Evolutionary conservation across 495 filamentous ascomycete genomes (phyloP).

Genomic region (Tuber umbilicatum): DNA sequence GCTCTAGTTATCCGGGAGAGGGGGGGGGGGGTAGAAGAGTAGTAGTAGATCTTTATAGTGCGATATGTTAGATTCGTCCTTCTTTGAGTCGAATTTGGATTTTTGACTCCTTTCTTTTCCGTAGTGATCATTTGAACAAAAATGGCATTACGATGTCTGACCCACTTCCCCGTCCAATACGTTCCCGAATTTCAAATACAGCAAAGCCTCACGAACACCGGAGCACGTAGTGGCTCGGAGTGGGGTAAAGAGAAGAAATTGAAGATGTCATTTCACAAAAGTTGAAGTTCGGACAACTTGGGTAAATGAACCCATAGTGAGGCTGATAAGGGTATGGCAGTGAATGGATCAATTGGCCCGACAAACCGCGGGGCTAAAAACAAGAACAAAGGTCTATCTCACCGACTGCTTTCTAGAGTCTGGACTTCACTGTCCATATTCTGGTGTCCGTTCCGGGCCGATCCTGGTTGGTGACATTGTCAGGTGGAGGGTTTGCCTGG

Average conservation of each 20-base stretch:
- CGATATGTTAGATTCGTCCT: neutral
- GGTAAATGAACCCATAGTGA: neutral
- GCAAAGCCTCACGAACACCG: neutral
- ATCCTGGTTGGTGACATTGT: slow-evolving; percentile 69
- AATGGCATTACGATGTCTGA: neutral
- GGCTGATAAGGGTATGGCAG: neutral
- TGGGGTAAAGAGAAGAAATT: neutral
- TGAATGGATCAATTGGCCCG: neutral
- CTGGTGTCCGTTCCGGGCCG: too few species aligned
- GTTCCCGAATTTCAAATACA: neutral
- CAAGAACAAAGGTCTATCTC: neutral
- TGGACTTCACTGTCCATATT: too few species aligned
- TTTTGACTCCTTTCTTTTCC: neutral
- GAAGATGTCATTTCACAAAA: neutral
- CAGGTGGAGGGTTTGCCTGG: slow-evolving; percentile 63
- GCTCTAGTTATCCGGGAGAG: neutral
- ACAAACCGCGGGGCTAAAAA: neutral
- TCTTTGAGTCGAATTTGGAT: neutral
- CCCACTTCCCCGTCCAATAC: neutral
- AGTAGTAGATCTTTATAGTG: neutral
- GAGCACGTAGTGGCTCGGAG: neutral
- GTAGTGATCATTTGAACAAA: neutral
- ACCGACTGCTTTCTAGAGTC: neutral
- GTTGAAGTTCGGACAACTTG: neutral
- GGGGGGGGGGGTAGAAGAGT: neutral